Base-by-base conservation (phyloP, 2,329 filamentous ascomycete species). In the Diplodia seriata region DNA sequence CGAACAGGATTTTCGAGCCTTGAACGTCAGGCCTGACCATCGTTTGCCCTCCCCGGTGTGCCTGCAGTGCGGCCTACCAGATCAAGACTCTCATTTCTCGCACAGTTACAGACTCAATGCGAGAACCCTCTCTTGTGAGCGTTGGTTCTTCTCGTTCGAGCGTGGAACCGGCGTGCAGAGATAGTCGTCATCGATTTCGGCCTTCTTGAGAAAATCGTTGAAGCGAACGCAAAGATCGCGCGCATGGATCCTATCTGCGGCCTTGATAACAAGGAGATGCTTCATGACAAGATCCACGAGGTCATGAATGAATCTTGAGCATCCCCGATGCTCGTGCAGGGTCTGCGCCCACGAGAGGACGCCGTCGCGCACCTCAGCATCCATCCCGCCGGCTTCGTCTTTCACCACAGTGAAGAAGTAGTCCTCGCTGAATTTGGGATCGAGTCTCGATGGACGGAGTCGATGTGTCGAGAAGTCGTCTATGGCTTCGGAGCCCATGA, bases 401-500 rank as follows among this genome's bases (percentile, higher is more conserved):
- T n/a, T n/a, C n/a, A 23, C 18, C 0, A 54, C 49, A 6, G 29
- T 29, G 50, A 53, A 65, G 29, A 65, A 65, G 8, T 40, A n/a
- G 49, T 65, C 62, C 1, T 65, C 62, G 6, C 12, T 18, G 5
- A 54, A 43, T 3, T 26, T 4, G 12, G 33, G 9, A 4, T 20
- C 12, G 23, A 18, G 5, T 5, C 2, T 29, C n/a, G 40, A 49
- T 29, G 14, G 23, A 26, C 26, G 6, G 20, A 12, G 36, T 15
- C 62, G 62, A 15, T 15, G 4, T 15, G 36, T n/a, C 3, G 59
- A 56, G 15, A 72, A 72, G 1, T 68, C 53, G 1, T 69, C 56
- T 9, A 70, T 69, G 43, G 62, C 69, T 4, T 68, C 65, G 63
- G 65, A 57, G 3, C 70, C 70, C 23, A 33, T 36, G 12, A 77